Conservation (phyloP, 2,329 filamentous ascomycete species). For the Orbilia brochopaga region DNA sequence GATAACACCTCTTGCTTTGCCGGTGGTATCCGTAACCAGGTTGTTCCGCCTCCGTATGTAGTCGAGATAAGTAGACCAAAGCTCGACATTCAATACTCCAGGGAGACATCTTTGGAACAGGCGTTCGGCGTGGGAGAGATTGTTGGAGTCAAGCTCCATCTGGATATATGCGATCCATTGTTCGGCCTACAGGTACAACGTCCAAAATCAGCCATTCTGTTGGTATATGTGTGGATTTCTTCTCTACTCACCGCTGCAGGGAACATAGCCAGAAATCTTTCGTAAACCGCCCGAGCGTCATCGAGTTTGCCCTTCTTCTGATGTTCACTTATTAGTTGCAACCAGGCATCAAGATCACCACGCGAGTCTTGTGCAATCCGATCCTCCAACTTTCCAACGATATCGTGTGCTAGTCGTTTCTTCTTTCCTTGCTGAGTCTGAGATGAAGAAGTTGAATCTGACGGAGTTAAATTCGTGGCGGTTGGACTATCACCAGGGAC, state of each 20-base stretch:
- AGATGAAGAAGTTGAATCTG: slow-evolving; percentile 29
- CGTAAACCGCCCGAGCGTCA: slow-evolving; percentile 78
- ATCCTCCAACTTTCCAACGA: slow-evolving; percentile 81
- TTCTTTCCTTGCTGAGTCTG: slow-evolving; percentile 55
- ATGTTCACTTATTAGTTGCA: slow-evolving; percentile 83
- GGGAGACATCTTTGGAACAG: slow-evolving; percentile 83
- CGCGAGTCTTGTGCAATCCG: slow-evolving; percentile 90
- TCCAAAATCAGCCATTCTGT: slow-evolving; percentile 32
- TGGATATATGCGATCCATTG: slow-evolving; percentile 88
- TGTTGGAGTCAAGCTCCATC: slow-evolving; percentile 86
- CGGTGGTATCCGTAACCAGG: slow-evolving; percentile 76
- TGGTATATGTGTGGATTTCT: slow-evolving; percentile 10
- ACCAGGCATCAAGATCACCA: slow-evolving; percentile 91
- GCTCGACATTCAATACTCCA: slow-evolving; percentile 77
- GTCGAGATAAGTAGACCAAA: slow-evolving; percentile 94
- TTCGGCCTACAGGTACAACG: slow-evolving; percentile 70
- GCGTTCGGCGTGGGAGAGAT: slow-evolving; percentile 77
- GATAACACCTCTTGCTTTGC: slow-evolving; percentile 77
- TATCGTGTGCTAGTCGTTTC: slow-evolving; percentile 72
- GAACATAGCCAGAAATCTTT: slow-evolving; percentile 85
- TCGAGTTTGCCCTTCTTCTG: slow-evolving; percentile 81
- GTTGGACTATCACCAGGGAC: slow-evolving; percentile 38
- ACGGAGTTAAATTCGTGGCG: slow-evolving; percentile 26
- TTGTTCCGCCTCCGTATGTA: slow-evolving; percentile 93
- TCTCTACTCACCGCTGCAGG: slow-evolving; percentile 81